phyloP scores from a whole-genome alignment of 805 yeast species.

The Schizosaccharomyces octosporus region DNA sequence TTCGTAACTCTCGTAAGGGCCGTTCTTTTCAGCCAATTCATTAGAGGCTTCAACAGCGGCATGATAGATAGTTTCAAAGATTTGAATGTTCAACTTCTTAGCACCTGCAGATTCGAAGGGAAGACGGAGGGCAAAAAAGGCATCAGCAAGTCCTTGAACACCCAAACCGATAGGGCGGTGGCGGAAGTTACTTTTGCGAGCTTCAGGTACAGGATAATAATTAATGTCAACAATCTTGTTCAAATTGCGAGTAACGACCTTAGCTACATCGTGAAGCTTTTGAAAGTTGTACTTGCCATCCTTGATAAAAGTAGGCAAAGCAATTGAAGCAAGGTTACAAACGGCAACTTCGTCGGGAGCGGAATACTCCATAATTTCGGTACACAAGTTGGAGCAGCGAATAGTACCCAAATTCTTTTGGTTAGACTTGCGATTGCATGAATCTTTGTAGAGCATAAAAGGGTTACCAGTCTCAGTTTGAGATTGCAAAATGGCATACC shows the following conservation, averaged over 20 bases:
- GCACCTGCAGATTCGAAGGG: constrained; percentile 78
- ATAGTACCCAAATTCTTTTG: constrained; percentile 82
- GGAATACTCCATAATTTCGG: constrained; percentile 83
- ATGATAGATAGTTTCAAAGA: constrained; percentile 88
- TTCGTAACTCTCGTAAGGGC: constrained; percentile 44
- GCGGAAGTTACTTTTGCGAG: constrained; percentile 48
- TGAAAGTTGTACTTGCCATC: constrained; percentile 39
- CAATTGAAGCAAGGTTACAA: constrained; percentile 79
- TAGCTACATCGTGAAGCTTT: constrained; percentile 48
- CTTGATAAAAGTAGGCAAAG: constrained; percentile 55
- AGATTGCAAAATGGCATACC: constrained; percentile 73
- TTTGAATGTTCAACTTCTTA: constrained; percentile 47
- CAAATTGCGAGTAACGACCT: constrained; percentile 55
- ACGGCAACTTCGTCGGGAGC: constrained; percentile 86
- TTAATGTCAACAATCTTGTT: constrained; percentile 68
- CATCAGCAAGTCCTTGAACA: constrained; percentile 91
- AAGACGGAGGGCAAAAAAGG: constrained; percentile 50
- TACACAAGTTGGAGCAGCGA: constrained; percentile 80
- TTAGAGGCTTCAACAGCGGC: constrained; percentile 72
- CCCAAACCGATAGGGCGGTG: constrained; percentile 93
- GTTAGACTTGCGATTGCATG: constrained; percentile 67
- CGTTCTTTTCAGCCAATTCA: constrained; percentile 48
- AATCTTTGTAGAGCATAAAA: constrained; percentile 78
- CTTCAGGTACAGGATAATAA: constrained; percentile 58
- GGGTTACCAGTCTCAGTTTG: constrained; percentile 96